Base-by-base conservation (phyloP, 352 stramenopile genomes). In the Pythium utonaiense region DNA sequence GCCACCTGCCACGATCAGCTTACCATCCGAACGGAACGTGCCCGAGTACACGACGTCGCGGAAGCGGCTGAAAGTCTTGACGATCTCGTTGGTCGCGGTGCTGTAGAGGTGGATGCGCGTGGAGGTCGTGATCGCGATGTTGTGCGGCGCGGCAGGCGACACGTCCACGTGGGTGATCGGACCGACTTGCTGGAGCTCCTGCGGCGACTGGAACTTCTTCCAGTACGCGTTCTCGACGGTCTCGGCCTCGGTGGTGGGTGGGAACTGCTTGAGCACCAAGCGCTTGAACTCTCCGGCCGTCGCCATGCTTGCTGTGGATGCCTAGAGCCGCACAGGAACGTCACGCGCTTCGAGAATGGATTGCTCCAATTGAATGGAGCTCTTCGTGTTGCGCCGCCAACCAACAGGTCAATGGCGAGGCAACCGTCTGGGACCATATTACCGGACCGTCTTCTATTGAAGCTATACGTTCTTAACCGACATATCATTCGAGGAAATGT, bases 31-130 rank as follows among this genome's bases (percentile, higher is more conserved):
- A 12, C 90, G 83, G 67, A 95, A 96, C 28, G 75, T 88, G 36
- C 83, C 86, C 25, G 81, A 91, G 68, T 95, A 95, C 34, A 93
- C 86, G 44, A 93, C 74, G 57, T 95, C 83, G 22, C 86, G 82
- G 74, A 96, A 96, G 58, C 86, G 85, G 30, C 82, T 93, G 62
- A 93, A 93, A n/a, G 79, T 93, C 77, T 93, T 94, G 64, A 80
- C 78, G 67, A 94, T 86, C 62, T 91, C 77, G 52, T 91, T 92
- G 31, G 78, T 90, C 21, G 60, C 78, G 31, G 80, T 92, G 72
- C 76, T 93, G 73, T 93, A 94, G 22, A 96, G 64, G 57, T 93
- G 83, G 57, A 96, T 91, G 52, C 86, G 84, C 33, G 86, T 94
- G 38, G 86, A 96, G 17, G 83, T 91, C 22, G 87, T 93, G 62